Evolutionary conservation across 2,329 filamentous ascomycete genomes (phyloP).

Genomic region (Didymella pinodella): DNA sequence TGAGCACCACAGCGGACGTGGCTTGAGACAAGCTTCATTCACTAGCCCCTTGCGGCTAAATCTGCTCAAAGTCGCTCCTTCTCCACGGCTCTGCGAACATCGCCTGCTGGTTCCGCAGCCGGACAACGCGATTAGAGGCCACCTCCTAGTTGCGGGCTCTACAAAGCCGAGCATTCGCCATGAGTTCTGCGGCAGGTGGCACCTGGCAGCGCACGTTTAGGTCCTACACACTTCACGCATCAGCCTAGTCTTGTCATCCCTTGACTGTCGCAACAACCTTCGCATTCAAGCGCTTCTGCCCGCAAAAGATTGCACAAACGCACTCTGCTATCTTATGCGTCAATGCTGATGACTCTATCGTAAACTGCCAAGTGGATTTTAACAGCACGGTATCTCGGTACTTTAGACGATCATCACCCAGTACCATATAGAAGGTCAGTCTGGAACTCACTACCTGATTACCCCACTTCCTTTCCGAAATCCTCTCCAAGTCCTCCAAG

Average conservation of each 20-base stretch:
- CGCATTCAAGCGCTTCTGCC: constrained; percentile 36
- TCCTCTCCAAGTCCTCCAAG: not conserved
- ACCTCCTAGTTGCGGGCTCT: constrained; percentile 10
- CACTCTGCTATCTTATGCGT: constrained; percentile 32
- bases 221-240: constrained; percentile 41
- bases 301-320: constrained; percentile 23
- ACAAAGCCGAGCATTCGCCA: constrained; percentile 20
- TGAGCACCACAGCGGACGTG: constrained; percentile 21
- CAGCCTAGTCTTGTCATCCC: constrained; percentile 41
- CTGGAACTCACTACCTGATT: constrained; percentile 40
- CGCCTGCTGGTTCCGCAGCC: constrained; percentile 16
- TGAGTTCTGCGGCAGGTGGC: constrained; percentile 17
- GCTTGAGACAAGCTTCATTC: constrained; percentile 26
- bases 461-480: constrained; percentile 3
- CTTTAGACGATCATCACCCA: constrained; percentile 31
- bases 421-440: constrained; percentile 32
- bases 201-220: constrained; percentile 5
- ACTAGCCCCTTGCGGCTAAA: constrained; percentile 36
- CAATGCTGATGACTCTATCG: constrained; percentile 33
- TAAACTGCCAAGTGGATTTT: constrained; percentile 29
- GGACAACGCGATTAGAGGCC: constrained; percentile 19
- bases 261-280: constrained; percentile 45
- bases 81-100: constrained; percentile 26
- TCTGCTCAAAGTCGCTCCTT: constrained; percentile 42
- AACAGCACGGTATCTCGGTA: constrained; percentile 12